phyloP scores from a whole-genome alignment of 2,329 filamentous ascomycete species.

The Microascus cirrosus region DNA sequence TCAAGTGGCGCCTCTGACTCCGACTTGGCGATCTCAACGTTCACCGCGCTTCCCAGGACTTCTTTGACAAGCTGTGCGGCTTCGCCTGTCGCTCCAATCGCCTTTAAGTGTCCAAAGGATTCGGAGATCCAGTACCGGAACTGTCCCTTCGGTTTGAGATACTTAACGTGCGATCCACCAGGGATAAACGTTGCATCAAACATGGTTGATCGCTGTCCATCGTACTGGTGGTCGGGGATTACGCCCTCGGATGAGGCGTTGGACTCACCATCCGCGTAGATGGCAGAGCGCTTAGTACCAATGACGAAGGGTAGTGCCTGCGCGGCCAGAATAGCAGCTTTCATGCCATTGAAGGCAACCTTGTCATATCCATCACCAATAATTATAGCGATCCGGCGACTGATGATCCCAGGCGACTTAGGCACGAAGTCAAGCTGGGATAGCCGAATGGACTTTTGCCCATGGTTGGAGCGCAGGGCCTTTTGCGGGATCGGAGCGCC shows the following conservation, averaged over 20 bases:
- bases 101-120: conserved; percentile 72
- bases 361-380: conserved; percentile 69
- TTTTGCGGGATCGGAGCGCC: conserved; percentile 50
- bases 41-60: conserved; percentile 34
- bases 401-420: conserved; percentile 52
- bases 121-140: conserved; percentile 69
- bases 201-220: conserved; percentile 69
- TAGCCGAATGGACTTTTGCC: conserved; percentile 54
- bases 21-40: conserved; percentile 14
- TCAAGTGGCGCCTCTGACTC: conserved; percentile 37
- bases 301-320: conserved; percentile 64
- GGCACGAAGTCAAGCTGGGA: conserved; percentile 60
- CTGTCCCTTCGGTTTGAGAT: conserved; percentile 57
- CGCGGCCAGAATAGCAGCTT: conserved; percentile 48
- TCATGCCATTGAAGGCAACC: conserved; percentile 52
- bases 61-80: conserved; percentile 50
- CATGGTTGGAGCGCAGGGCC: conserved; percentile 46
- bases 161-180: conserved; percentile 54
- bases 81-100: conserved; percentile 66
- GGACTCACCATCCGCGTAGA: conserved; percentile 50
- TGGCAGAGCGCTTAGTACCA: conserved; percentile 52
- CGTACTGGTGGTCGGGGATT: conserved; percentile 65
- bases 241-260: conserved; percentile 40
- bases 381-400: conserved; percentile 63
- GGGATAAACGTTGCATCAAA: conserved; percentile 73